Base-by-base conservation (phyloP, 768 basidiomycete genomes). In the Leccinum uliginosum region DNA sequence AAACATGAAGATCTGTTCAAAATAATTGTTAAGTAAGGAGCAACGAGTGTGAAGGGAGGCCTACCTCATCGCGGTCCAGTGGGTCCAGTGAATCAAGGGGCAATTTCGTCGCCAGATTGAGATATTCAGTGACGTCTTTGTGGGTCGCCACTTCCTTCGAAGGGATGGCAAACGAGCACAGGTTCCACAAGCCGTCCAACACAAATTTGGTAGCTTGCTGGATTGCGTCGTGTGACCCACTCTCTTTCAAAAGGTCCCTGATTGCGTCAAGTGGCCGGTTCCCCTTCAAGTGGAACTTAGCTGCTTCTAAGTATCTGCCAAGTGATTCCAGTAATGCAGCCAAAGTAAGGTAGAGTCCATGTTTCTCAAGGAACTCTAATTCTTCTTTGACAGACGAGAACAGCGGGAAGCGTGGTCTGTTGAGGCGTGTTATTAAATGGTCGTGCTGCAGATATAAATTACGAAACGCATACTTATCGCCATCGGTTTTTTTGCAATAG, bases 321-420 rank as follows among this genome's bases (percentile, higher is more conserved):
- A 77, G 71, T 3, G 70, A 67, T 26, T 75, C 72, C 14, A 85
- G 71, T 11, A 86, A 59, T 0, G 68, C 66, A 0, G 79, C 78
- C 11, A 74, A 80, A 9, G 80, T 76, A 12, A 74, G 57, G 60
- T 83, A 79, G 9, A 88, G 68, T 29, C 78, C 78, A 48, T 76
- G 75, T 4, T 80, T 76, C 53, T 84, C 78, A 17, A 84, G 73
- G 56, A 83, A 89, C 38, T 79, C 77, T 17, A 85, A 59, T n/a
- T 75, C 74, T 21, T 84, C 81, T 23, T 87, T 80, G 1, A 75
- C 67, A 1, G 76, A 72, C 0, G 72, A 57, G 58, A 89, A 89
- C 3, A 88, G 65, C 9, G 53, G 71, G 51, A 23, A 77, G 77
- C 68, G 80, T 71, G 71, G 66, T n/a, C 87, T 87, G 38, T 60